These are phyloP conservation scores for Podospora pseudocomata DNA, from an alignment of 495 filamentous ascomycete genomes.

Conservation along the genomic window DNA sequence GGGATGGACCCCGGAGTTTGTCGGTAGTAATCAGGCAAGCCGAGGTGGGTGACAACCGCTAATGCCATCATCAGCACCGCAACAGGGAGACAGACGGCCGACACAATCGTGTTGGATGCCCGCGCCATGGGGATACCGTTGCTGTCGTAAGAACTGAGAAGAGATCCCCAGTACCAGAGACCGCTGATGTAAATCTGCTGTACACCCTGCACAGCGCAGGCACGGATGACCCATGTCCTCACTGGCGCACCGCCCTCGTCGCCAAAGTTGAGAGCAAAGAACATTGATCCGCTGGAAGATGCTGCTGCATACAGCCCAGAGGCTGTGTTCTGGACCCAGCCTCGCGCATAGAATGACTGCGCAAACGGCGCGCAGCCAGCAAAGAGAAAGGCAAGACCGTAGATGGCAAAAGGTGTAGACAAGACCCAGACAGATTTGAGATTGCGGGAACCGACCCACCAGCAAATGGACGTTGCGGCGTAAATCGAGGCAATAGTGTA, in stretches of 20 bases:
- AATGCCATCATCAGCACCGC: slow-evolving; percentile 51
- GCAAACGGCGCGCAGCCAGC: slow-evolving; percentile 59
- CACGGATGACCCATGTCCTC: slow-evolving; percentile 61
- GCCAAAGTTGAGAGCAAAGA: slow-evolving; percentile 65
- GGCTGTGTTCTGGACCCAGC: slow-evolving; percentile 48
- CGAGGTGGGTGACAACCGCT: slow-evolving; percentile 49
- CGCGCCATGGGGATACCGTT: slow-evolving; percentile 26
- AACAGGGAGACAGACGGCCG: slow-evolving; percentile 47
- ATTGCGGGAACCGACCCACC: slow-evolving; percentile 39
- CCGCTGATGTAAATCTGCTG: slow-evolving; percentile 59
- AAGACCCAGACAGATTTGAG: slow-evolving; percentile 44
- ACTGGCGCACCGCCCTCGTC: slow-evolving; percentile 57
- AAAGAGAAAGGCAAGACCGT: slow-evolving; percentile 57
- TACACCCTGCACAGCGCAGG: slow-evolving; percentile 59
- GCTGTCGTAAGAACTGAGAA: slow-evolving; percentile 33
- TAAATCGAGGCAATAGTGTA: slow-evolving; percentile 62
- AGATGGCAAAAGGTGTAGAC: slow-evolving; percentile 51
- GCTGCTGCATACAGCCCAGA: slow-evolving; percentile 57
- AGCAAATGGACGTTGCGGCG: slow-evolving; percentile 51
- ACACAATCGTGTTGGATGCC: slow-evolving; percentile 29
- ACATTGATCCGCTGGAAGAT: slow-evolving; percentile 57
- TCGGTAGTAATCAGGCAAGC: slow-evolving; percentile 63
- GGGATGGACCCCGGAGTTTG: slow-evolving; percentile 66
- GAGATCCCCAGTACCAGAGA: slow-evolving; percentile 61
- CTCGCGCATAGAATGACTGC: slow-evolving; percentile 23